Evolutionary conservation across 2,329 filamentous ascomycete species (phyloP).

Genomic region (Alternaria hordeiaustralica): DNA sequence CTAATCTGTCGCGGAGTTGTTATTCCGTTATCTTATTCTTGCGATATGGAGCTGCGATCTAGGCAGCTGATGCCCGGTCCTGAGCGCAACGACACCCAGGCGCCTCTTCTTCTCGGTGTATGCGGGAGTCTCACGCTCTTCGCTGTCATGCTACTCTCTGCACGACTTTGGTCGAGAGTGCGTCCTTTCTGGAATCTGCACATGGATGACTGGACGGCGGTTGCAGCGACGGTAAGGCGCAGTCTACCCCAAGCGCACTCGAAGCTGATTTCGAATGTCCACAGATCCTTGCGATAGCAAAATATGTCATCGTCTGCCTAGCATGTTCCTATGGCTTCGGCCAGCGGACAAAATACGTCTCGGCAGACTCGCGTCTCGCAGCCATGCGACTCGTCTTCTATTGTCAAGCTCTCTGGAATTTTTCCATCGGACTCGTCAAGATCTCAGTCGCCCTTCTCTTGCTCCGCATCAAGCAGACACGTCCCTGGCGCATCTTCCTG

Average conservation of each 20-base stretch:
- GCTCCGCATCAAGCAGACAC: constrained; percentile 27
- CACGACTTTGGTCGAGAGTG: constrained; percentile 28
- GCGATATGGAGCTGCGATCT: not conserved
- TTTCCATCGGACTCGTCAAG: constrained; percentile 33
- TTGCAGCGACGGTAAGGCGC: constrained; percentile 24
- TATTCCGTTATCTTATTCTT: not conserved
- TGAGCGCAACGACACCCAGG: constrained; percentile 19
- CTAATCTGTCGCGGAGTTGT: not conserved
- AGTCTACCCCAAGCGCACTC: not conserved
- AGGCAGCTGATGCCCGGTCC: not conserved
- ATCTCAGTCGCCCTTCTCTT: constrained; percentile 32
- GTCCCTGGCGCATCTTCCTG: constrained; percentile 29
- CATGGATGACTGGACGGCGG: constrained; percentile 30
- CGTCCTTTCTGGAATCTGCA: constrained; percentile 16
- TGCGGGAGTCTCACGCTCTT: constrained; percentile 26
- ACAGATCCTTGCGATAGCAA: constrained; percentile 27
- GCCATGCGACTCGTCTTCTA: constrained; percentile 33
- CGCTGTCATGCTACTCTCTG: constrained; percentile 21
- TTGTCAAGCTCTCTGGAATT: constrained; percentile 36
- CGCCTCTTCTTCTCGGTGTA: constrained; percentile 31
- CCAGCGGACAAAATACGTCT: constrained; percentile 27
- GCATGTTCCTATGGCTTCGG: constrained; percentile 32
- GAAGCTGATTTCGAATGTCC: not conserved
- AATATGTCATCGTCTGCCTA: constrained; percentile 25
- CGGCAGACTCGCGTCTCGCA: constrained; percentile 13